Conservation (phyloP, 208 protist species). For the Trichomonas vaginalis region DNA sequence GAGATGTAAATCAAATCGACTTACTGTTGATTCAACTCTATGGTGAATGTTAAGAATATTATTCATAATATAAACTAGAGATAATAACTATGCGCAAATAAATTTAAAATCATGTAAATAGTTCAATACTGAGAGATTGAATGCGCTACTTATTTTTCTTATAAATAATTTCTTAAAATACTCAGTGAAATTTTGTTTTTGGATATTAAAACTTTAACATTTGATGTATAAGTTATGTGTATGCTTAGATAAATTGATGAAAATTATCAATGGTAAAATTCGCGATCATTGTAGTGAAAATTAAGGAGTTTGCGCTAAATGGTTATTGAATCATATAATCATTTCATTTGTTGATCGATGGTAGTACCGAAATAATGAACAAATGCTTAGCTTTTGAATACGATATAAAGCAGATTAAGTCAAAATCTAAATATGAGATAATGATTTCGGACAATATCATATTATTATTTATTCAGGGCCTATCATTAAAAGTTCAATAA, state of each 20-base stretch:
- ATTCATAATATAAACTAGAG: background rate
- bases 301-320: background rate
- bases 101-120: background rate
- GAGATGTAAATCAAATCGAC: background rate
- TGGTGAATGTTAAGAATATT: background rate
- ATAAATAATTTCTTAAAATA: background rate
- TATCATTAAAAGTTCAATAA: background rate
- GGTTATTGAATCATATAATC: background rate
- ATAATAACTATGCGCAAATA: background rate
- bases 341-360: background rate
- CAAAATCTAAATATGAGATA: background rate
- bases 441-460: background rate
- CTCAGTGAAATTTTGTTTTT: background rate
- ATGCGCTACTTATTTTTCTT: background rate
- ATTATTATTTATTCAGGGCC: background rate
- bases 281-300: background rate
- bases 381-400: background rate
- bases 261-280: background rate
- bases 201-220: background rate
- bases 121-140: background rate
- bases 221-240: background rate
- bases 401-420: background rate
- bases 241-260: background rate
- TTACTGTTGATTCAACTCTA: background rate
- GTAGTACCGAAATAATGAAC: background rate